phyloP scores from a whole-genome alignment of 306 rosid species.

The Pueraria montana region DNA sequence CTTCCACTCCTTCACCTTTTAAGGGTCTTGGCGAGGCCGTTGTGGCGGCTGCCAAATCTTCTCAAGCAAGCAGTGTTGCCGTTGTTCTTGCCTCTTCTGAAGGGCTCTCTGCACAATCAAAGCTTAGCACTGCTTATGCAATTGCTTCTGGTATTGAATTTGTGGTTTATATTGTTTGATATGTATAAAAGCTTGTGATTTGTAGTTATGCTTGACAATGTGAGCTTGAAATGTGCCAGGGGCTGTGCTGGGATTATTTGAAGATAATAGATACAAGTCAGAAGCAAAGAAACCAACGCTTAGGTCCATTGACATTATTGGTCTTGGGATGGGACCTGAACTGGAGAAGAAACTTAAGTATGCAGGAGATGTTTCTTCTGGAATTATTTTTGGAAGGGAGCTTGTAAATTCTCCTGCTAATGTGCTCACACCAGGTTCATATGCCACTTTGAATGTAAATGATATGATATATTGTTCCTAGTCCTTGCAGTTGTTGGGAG shows the following conservation, averaged over 20 bases:
- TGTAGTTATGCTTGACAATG: constrained; percentile 41
- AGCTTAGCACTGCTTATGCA: constrained; percentile 76
- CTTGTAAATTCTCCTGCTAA: constrained; percentile 97
- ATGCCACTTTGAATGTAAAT: constrained; percentile 31
- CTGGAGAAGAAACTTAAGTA: constrained; percentile 87
- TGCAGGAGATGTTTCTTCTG: constrained; percentile 84
- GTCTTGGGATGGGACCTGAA: constrained; percentile 90
- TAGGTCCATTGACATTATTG: constrained; percentile 81
- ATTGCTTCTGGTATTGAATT: constrained; percentile 80
- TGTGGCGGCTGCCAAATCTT: constrained; percentile 82
- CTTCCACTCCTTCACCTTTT: constrained; percentile 63
- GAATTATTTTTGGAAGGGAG: constrained; percentile 87
- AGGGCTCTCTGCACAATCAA: constrained; percentile 69
- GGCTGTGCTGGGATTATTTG: constrained; percentile 82
- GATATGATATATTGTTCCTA: constrained; percentile 16
- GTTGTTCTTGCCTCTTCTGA: constrained; percentile 84
- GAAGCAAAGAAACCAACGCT: constrained; percentile 82
- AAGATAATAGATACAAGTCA: constrained; percentile 82
- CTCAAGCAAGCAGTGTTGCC: constrained; percentile 79
- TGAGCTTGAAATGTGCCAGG: constrained; percentile 62
- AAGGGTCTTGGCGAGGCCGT: constrained; percentile 88
- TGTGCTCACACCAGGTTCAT: constrained; percentile 97
- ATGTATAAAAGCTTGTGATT: constrained; percentile 25
- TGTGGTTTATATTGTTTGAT: constrained; percentile 31
- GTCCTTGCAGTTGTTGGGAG: not conserved